A percentile compares a stretch with the other conserved stretches of the same genome.
phyloP scores from a whole-genome alignment of 768 basidiomycete genomes.

The Royoungia palumana region DNA sequence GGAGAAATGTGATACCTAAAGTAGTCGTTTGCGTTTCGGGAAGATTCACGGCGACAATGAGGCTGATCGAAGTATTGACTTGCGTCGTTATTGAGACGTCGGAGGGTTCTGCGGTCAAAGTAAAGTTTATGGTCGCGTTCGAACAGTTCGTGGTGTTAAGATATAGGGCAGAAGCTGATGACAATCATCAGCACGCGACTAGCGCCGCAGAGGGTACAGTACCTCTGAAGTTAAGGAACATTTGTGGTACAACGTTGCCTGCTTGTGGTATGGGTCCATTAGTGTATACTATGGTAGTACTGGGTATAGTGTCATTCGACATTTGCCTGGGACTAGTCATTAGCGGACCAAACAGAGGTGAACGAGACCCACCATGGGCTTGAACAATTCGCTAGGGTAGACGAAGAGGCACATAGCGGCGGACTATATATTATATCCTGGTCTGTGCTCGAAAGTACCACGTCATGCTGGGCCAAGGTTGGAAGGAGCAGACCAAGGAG shows the following conservation, averaged over 20 bases:
- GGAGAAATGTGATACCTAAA: constrained; percentile 41
- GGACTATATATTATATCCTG: constrained; percentile 30
- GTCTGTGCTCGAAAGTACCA: constrained; percentile 20
- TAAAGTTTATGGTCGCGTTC: constrained; percentile 52
- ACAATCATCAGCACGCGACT: constrained; percentile 4
- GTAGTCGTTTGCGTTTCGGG: constrained; percentile 39
- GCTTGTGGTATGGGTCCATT: constrained; percentile 42
- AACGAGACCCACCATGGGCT: constrained; percentile 25
- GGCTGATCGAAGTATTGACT: constrained; percentile 41
- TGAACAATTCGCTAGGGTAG: constrained; percentile 12
- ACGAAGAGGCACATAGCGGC: constrained; percentile 17
- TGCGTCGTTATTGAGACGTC: constrained; percentile 34
- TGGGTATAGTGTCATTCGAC: constrained; percentile 14
- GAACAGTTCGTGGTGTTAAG: constrained; percentile 43
- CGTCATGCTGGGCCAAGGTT: constrained; percentile 18
- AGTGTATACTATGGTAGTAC: constrained; percentile 31
- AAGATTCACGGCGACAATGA: constrained; percentile 40
- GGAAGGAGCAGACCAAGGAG: constrained; percentile 7
- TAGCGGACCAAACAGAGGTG: neutral
- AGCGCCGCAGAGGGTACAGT: neutral
- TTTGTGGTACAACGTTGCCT: constrained; percentile 48
- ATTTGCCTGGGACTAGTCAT: constrained; percentile 20
- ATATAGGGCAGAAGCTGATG: constrained; percentile 42
- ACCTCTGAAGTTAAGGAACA: constrained; percentile 59
- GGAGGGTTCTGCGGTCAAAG: constrained; percentile 38